A percentile compares a stretch with the other conserved stretches of the same genome.
Conservation (phyloP, 2,329 filamentous ascomycete genomes). For the Aspergillus puulaauensis region DNA sequence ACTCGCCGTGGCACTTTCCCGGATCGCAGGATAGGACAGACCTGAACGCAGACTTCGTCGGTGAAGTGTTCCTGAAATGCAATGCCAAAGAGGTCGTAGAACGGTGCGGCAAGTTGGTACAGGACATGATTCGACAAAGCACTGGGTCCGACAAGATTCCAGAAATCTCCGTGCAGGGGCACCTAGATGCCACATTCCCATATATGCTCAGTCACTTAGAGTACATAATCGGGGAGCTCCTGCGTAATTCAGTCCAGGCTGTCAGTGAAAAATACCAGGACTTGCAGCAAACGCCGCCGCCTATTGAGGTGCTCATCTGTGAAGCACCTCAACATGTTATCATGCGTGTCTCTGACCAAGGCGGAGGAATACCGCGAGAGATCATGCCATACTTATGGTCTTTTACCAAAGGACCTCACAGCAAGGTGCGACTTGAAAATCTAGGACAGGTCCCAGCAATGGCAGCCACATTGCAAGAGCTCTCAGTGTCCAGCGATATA, state of each 20-base stretch:
- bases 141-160: constrained; percentile 75
- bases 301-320: constrained; percentile 92
- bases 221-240: constrained; percentile 92
- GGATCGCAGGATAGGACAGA: constrained; percentile 67
- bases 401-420: constrained; percentile 88
- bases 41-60: constrained; percentile 78
- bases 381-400: constrained; percentile 92
- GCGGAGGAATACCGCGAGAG: constrained; percentile 83
- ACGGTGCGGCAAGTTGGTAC: constrained; percentile 74
- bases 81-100: constrained; percentile 86
- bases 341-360: constrained; percentile 91
- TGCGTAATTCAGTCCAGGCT: constrained; percentile 92
- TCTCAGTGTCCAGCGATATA: constrained; percentile 51
- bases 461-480: constrained; percentile 89
- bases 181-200: constrained; percentile 86
- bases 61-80: constrained; percentile 92
- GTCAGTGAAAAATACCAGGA: constrained; percentile 72
- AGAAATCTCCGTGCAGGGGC: constrained; percentile 78
- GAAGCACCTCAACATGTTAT: constrained; percentile 94
- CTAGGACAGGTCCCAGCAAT: constrained; percentile 83
- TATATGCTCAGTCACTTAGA: constrained; percentile 96
- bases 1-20: constrained; percentile 85
- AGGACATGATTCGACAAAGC: constrained; percentile 69
- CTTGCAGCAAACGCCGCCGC: constrained; percentile 58
- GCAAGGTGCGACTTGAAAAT: constrained; percentile 75